A percentile compares a stretch with the other conserved stretches of the same genome.
phyloP scores from a whole-genome alignment of 2,329 filamentous ascomycete genomes.

The Aspergillus sclerotialis region DNA sequence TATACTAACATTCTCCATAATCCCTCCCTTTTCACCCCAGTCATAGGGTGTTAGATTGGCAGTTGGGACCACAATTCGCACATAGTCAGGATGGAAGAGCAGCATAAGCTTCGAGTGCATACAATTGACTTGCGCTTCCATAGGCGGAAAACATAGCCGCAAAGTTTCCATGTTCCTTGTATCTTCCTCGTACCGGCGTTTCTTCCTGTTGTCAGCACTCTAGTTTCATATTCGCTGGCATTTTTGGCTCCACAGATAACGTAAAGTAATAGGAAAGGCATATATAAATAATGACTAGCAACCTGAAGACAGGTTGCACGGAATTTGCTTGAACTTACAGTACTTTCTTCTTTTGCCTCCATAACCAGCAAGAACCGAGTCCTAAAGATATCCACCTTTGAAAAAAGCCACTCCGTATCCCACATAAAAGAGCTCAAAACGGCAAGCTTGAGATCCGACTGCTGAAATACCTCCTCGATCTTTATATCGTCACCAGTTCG shows the following conservation, averaged over 20 bases:
- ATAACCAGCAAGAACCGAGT: conserved; percentile 61
- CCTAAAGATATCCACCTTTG: conserved; percentile 56
- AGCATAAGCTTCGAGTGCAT: conserved; percentile 97
- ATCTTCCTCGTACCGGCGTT: conserved; percentile 31
- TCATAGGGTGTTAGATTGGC: conserved; percentile 82
- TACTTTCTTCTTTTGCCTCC: conserved; percentile 48
- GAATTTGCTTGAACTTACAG: no score
- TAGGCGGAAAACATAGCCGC: conserved; percentile 70
- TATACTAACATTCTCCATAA: conserved; percentile 70
- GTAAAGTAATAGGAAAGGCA: no score
- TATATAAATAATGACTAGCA: no score
- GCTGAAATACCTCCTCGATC: conserved; percentile 79
- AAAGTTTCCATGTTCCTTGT: conserved; percentile 46
- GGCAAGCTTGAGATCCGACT: conserved; percentile 62
- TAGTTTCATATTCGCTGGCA: no score
- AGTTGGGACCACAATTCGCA: conserved; percentile 77
- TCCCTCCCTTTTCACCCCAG: conserved; percentile 72
- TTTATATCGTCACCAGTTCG: conserved; percentile 67
- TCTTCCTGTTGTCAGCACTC: no score
- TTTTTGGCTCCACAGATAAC: no score
- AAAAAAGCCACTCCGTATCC: conserved; percentile 72
- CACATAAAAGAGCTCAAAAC: conserved; percentile 83
- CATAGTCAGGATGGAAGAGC: conserved; percentile 65
- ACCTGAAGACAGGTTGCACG: not conserved
- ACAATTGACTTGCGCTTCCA: conserved; percentile 61